These are phyloP conservation scores for Phytophthora europaea DNA, from an alignment of 352 stramenopile genomes.

Conservation along the genomic window DNA sequence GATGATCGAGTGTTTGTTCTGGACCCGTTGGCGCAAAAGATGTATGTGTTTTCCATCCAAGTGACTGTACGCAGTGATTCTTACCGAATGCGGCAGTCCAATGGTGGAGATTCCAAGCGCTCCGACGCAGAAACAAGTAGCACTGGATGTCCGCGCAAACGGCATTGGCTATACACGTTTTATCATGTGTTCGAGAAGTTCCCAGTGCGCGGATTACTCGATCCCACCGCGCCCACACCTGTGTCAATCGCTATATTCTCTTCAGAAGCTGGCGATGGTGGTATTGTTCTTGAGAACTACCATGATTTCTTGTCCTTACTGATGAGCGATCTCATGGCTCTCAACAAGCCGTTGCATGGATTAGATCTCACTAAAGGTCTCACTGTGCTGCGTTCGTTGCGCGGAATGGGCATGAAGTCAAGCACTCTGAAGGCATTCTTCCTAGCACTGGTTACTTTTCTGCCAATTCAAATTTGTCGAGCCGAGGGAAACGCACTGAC, in stretches of 20 bases:
- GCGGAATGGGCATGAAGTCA: conserved; percentile 3
- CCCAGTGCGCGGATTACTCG: conserved; percentile 42
- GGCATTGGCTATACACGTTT: conserved; percentile 41
- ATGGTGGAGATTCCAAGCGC: conserved; percentile 6
- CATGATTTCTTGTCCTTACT: conserved; percentile 46
- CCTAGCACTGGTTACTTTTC: conserved; percentile 64
- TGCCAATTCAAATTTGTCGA: conserved; percentile 81
- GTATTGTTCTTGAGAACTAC: conserved; percentile 15
- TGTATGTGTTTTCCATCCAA: conserved; percentile 37
- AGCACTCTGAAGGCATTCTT: conserved; percentile 44
- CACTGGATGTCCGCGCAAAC: conserved; percentile 26
- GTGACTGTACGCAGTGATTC: conserved; percentile 68
- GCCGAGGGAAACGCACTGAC: conserved; percentile 68
- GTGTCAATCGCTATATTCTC: conserved; percentile 24
- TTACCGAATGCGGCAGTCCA: conserved; percentile 55
- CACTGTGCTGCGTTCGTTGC: conserved; percentile 6
- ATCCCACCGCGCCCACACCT: not conserved
- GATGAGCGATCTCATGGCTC: conserved; percentile 46
- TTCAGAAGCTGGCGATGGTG: not conserved
- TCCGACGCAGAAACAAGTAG: conserved; percentile 9
- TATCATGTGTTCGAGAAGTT: conserved; percentile 75
- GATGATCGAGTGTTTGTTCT: conserved; percentile 46
- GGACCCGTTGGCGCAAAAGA: conserved; percentile 36
- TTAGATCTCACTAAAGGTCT: conserved; percentile 40
- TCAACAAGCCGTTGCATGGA: conserved; percentile 53